Base-by-base conservation (phyloP, 768 basidiomycete species). In the Lentinula sp. region DNA sequence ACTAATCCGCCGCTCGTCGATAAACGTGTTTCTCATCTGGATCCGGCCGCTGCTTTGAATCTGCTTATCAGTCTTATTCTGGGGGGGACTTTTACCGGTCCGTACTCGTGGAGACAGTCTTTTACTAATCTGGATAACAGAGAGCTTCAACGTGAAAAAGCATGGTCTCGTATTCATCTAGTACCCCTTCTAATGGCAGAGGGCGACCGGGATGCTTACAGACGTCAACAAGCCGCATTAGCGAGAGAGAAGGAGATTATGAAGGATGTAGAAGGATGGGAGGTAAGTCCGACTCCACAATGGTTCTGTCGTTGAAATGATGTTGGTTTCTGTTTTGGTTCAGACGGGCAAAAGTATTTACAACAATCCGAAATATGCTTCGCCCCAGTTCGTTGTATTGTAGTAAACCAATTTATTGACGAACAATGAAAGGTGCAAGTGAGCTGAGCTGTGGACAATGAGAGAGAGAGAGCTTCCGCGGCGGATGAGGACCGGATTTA, bases 91-190 rank as follows among this genome's bases (percentile, higher is more conserved):
- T 15, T 39, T 66, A 67, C 75, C 76, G 79, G 77, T 62, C 79
- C 77, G 76, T 68, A 66, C 70, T 79, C 9, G 16, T 9, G 6
- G 9, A 23, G 11, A n/a, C 11, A 46, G 45, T n/a, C 74, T 73
- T 74, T 75, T 77, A 32, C 58, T 67, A 66, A 71, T 64, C 61
- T 70, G 70, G 71, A 70, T 72, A 68, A 68, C 79, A 98, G 96
- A 74, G 96, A 99, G 77, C 80, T 98, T 45, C 80, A 89, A 71
- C 84, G 96, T 64, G 96, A 99, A 78, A 89, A 90, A 75, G 85
- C 86, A 39, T 98, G 96, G 96, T 91, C 95, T 61, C 85, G 96
- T 64, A 94, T 99, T 70, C 87, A 98, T 77, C 83, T 97, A 37
- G 88, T 95, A 35, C 97, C 96, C 9, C 72, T 98, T 61, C 81